Base-by-base conservation (phyloP, 2,329 filamentous ascomycete genomes). In the Cytospora piceicola region DNA sequence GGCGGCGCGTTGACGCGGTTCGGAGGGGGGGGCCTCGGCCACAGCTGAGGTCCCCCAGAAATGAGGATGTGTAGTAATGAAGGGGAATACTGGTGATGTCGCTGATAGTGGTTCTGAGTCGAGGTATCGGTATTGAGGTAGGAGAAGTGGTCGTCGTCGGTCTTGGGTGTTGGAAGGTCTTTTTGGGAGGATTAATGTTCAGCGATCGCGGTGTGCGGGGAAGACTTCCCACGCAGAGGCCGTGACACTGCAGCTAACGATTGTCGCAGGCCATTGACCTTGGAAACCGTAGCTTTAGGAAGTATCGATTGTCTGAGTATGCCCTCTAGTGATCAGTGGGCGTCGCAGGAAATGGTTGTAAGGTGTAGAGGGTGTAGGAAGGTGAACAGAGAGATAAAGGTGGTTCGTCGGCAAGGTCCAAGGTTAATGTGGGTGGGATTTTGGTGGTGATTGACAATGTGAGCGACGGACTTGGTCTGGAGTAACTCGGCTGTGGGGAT, bases 191-290 rank as follows among this genome's bases (percentile, higher is more conserved):
- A 39, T 36, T 36, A 52, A 12, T 49, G 59, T 63, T 46, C 51
- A 70, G 61, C 65, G 64, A 69, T 72, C 69, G 70, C 70, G 68
- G 64, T 72, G 70, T 73, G 72, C 74, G 69, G 72, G 76, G 70
- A 72, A 69, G 72, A 75, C 69, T 66, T 71, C 72, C 74, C 77
- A 77, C 68, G 76, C 71, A 67, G 75, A 71, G 72, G 83, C 81
- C 83, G 82, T 81, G 82, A 82, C 65, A 55, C 82, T 81, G 81
- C 78, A 76, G 71, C 80, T 86, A 87, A 76, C 81, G 80, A 77
- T 81, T 81, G 78, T 81, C 78, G 76, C 80, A 79, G 82, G 81
- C 81, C 85, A 87, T 87, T 83, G 82, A 80, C 82, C 74, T 74
- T 57, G 67, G 34, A 58, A 52, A 52, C 24, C 42, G 49, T 8